Evolutionary conservation across 306 rosid species (phyloP), one percentile per base, ranked within the genome.

Genomic region (Quercus rubra): DNA sequence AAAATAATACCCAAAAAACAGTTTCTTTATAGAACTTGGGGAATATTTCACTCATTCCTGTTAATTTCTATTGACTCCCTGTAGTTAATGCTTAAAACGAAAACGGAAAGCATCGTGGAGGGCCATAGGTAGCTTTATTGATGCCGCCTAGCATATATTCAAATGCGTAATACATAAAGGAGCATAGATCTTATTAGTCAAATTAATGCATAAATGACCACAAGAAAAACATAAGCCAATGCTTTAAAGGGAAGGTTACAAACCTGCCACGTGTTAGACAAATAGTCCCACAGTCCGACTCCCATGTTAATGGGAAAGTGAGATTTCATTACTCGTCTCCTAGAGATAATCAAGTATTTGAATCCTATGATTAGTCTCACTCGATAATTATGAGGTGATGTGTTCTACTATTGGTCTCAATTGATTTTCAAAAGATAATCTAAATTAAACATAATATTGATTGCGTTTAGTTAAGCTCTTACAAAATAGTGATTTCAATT

Each of bases 241-340:
- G 82, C 85, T 83, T 86, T 70, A 35, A 57, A 52, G 41, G 77
- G n/a, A 70, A 77, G 61, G 80, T 66, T 49, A 25, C 8, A 79
- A 27, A 74, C 81, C 74, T 56, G 79, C 78, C 88, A 81, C 38
- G 81, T 83, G 85, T 74, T 78, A 6, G 17, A 49, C 70, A 61
- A 55, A 54, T 7, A 41, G 46, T 41, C 46, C 46, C 10, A 41
- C 8, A 41, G 3, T 41, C 46, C 46, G 74, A 18, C 20, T 79
- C 74, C 57, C 68, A 52, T 72, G 75, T 78, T 69, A 75, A 55
- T 49, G 85, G 75, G 86, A 69, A 76, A 75, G 75, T 75, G 80
- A 80, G 19, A 75, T 33, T 8, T 35, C 9, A 68, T 33, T 33
- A 18, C 15, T 19, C 13, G 25, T 14, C 72, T 14, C n/a, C 66